Base-by-base conservation (phyloP, 2,329 filamentous ascomycete species). In the Alternaria ventricosa region DNA sequence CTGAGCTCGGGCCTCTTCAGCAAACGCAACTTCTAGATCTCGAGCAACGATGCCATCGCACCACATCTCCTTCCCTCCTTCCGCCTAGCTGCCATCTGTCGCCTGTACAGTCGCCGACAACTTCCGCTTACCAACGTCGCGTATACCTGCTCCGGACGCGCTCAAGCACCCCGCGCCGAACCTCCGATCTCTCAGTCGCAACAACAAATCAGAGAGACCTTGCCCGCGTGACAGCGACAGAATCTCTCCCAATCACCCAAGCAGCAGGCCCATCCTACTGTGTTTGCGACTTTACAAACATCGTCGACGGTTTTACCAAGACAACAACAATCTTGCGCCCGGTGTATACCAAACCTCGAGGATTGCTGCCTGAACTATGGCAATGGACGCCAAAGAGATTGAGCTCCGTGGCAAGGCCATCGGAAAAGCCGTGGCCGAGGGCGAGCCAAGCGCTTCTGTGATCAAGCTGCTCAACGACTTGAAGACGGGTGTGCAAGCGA, bases 321-420 rank as follows among this genome's bases (percentile, higher is more conserved):
- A 27, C 36, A 54, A 43, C 25, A 36, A 33, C 60, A 27, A 27
- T 43, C 45, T 36, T 22, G 25, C 60, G 33, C 27, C 23, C 30
- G 22, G 20, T n/a, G 18, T 36, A 46, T 22, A 30, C 33, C 20
- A 20, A 18, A 13, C 10, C 33, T 54, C 47, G 47, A 62, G 28
- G 49, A 50, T 27, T 41, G 28, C 55, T 20, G 55, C 54, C 36
- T 55, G 55, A 46, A 55, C 60, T 18, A 71, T 68, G 70, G 79
- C 73, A 59, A 93, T 97, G 91, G 91, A 97, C 74, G 87, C 90
- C 75, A 92, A 93, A 81, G 92, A 95, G 77, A 91, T 97, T 59
- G 88, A 90, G 73, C 84, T 89, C 74, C 90, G 89, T 80, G 89
- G 93, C 75, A 91, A 92, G 82, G 89, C 90, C 76, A 87, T 98